Conservation (phyloP, 2,329 filamentous ascomycete genomes). For the Claviceps arundinis region DNA sequence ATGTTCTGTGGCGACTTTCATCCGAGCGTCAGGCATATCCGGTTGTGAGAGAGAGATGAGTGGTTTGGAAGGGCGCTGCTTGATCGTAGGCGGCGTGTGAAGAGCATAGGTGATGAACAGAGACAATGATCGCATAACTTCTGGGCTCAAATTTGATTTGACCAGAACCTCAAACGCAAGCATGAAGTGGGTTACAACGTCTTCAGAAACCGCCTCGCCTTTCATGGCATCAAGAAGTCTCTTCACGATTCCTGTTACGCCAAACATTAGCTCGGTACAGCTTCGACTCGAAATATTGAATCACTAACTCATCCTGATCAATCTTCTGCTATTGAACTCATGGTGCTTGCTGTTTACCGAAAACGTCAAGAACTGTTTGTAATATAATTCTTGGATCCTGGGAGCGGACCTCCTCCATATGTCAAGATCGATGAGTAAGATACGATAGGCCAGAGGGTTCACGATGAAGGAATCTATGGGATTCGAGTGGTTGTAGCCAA, state of each 20-base stretch:
- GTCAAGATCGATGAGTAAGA: constrained; percentile 83
- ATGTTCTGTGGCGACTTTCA: constrained; percentile 25
- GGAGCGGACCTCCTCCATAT: constrained; percentile 74
- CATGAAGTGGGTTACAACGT: constrained; percentile 65
- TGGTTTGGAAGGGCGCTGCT: constrained; percentile 38
- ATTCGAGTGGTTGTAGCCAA: constrained; percentile 71
- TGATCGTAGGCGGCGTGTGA: constrained; percentile 41
- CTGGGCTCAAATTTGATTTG: constrained; percentile 66
- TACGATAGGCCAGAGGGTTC: constrained; percentile 86
- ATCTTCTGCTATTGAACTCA: constrained; percentile 77
- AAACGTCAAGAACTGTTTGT: constrained; percentile 82
- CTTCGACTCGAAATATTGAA: neutral
- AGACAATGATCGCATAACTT: constrained; percentile 74
- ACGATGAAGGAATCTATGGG: constrained; percentile 86
- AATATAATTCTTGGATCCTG: constrained; percentile 77
- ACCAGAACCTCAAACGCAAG: constrained; percentile 68
- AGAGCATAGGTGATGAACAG: constrained; percentile 89
- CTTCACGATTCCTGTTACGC: constrained; percentile 66
- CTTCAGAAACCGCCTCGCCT: constrained; percentile 59
- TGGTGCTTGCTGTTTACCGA: constrained; percentile 82
- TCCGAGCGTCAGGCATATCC: constrained; percentile 25
- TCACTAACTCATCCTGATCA: constrained; percentile 76
- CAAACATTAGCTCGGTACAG: constrained; percentile 8
- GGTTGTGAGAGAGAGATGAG: constrained; percentile 25
- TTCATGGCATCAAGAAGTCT: constrained; percentile 83